Base-by-base conservation (phyloP, 306 rosid genomes). In the Trifolium fragiferum region DNA sequence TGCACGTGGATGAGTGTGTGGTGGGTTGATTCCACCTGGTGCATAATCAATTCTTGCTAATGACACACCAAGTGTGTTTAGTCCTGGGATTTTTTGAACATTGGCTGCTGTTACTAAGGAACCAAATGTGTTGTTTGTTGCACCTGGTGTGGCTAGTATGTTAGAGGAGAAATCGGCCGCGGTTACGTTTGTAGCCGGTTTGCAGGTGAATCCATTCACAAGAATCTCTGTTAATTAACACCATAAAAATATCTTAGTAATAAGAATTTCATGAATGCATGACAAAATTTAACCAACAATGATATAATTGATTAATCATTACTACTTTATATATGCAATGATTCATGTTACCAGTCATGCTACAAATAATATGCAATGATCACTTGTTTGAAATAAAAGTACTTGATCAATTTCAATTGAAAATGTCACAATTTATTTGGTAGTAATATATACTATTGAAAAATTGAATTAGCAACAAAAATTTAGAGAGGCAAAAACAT, bases 1-100 rank as follows among this genome's bases (percentile, higher is more conserved):
- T 81, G 98, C 96, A 4, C 96, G 93, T 15, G 95, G 96, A 84
- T 94, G 98, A 0, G 96, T 88, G 96, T 94, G 98, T 1, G 98
- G 96, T 7, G 98, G 97, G 85, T 94, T 94, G 2, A 87, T 76
- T 38, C 98, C 98, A 10, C 96, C 91, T 0, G 94, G 88, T 15
- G 94, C 96, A 51, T 87, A 94, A 89, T 94, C 98, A 46, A 94
- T 79, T 11, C 97, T 82, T 4, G 98, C 51, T 27, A 94, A 10
- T 4, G 98, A 94, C 20, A 91, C 87, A 10, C 96, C 97, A 1
- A 94, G 89, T 0, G 97, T 94, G 90, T 93, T 93, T 1, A 91
- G 89, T 76, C 98, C 98, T 44, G 97, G 93, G 51, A 91, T 78
- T 78, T 76, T 82, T 62, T 83, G 47, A 19, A 91, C 97, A 23